Conservation (phyloP, 2,329 filamentous ascomycete species). For the Phialophora expanda region DNA sequence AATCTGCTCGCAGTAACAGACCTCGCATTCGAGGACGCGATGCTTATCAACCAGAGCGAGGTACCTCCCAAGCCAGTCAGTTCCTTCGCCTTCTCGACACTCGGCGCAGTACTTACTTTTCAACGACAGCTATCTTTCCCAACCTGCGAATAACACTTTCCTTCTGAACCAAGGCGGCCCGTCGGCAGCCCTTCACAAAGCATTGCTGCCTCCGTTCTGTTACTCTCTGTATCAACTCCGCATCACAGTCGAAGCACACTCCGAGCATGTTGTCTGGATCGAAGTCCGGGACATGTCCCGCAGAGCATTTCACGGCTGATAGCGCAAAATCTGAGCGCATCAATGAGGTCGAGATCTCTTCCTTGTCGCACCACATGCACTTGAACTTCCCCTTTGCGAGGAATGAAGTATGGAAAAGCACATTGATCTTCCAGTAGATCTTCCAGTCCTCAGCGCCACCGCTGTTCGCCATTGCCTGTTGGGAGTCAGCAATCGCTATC, state of each 20-base stretch:
- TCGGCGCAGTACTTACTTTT: not conserved
- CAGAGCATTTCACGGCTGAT: constrained; percentile 4
- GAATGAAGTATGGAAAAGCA: not conserved
- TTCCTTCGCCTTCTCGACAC: not conserved
- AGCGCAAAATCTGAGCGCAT: not conserved
- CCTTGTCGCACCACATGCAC: constrained; percentile 8
- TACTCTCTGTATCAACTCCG: not conserved
- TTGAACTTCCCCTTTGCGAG: constrained; percentile 3
- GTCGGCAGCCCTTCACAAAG: not conserved
- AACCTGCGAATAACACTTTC: not conserved
- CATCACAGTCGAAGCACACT: not conserved
- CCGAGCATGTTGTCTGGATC: not conserved
- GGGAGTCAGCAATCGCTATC: not conserved
- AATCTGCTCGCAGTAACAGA: not conserved
- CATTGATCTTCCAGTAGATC: constrained; percentile 11
- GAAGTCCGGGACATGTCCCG: not conserved
- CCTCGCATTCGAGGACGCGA: not conserved
- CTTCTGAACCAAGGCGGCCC: not conserved
- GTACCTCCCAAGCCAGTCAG: not conserved
- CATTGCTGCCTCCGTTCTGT: constrained; percentile 2
- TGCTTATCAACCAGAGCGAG: not conserved
- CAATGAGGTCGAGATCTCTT: constrained; percentile 2
- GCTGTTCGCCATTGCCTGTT: not conserved
- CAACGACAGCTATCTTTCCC: not conserved
- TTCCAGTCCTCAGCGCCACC: not conserved